Evolutionary conservation across 1,284 basidiomycete species (phyloP), one percentile per base, ranked within the genome.

Genomic region (Ustilago nuda): DNA sequence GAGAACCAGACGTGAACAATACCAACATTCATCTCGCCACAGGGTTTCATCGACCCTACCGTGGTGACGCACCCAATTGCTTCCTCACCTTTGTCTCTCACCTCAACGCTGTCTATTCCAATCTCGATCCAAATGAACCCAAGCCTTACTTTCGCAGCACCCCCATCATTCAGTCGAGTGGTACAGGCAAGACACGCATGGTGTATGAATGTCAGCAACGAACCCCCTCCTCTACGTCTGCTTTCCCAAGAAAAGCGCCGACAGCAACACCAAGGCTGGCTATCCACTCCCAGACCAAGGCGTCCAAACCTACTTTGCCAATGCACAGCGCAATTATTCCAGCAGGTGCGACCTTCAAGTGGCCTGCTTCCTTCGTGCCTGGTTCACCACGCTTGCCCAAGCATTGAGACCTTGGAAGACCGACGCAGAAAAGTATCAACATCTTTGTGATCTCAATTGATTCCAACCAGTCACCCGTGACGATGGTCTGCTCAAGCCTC

Each of bases 1-100:
- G 0, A 39, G 37, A 9, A 2, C 15, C 37, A 39, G 37, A 39
- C 3, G 37, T 39, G 37, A 11, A 2, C 15, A 4, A 3, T 6
- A 9, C 37, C 37, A 90, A 91, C 23, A 15, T 19, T 33, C 12
- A 15, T 41, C 39, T 41, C 1, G 17, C 39, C 6, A 15, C 12
- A 11, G 13, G 17, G 15, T 41, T 41, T 15, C 2, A 17, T 41
- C 9, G 39, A 6, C 39, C 7, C 39, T 41, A 41, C 17, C 1
- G 15, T 13, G 39, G 39, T 12, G 39, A n/a, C 5, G 9, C 39
- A 41, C 39, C 39, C 1, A 11, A 15, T 17, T 1, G 3, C 11
- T 41, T 41, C 39, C 39, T 41, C 39, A 41, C 12, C 39, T 41
- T 41, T 41, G 39, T 41, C 39, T 15, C 39, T 17, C 12, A 41